Conservation (phyloP, 139 green algal species). For the Medakamo hakoo region DNA sequence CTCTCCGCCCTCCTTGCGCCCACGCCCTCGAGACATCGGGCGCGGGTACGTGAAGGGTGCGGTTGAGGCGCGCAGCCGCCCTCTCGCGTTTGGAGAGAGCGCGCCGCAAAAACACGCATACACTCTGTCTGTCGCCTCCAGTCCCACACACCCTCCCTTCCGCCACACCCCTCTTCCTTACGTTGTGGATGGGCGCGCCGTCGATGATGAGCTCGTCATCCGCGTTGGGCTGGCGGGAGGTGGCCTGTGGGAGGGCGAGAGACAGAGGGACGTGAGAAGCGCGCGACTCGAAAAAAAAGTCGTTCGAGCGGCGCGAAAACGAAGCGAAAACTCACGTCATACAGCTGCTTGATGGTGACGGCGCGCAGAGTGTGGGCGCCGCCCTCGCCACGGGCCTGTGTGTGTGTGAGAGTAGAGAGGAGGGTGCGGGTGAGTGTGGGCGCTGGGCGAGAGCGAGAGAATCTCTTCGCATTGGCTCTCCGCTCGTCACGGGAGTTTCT, state of each 20-base stretch:
- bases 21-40: too few species aligned
- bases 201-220: constrained; percentile 23
- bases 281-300: neutral
- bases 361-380: constrained; percentile 31
- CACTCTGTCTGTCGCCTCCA: too few species aligned
- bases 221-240: neutral
- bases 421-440: neutral
- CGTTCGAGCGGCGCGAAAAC: neutral
- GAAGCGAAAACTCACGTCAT: constrained; percentile 11
- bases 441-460: neutral
- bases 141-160: too few species aligned
- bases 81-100: too few species aligned
- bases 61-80: too few species aligned
- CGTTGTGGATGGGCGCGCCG: constrained; percentile 23
- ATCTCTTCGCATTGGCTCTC: too few species aligned
- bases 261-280: too few species aligned
- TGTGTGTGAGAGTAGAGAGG: neutral
- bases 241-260: constrained; percentile 11
- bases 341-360: constrained; percentile 50
- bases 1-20: too few species aligned
- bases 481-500: too few species aligned
- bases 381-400: constrained; percentile 9
- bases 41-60: too few species aligned
- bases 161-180: too few species aligned
- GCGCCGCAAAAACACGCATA: too few species aligned